A percentile compares a stretch with the other conserved stretches of the same genome.
These are phyloP conservation scores for Tuber brumale DNA, from an alignment of 495 filamentous ascomycete genomes.

Conservation along the genomic window DNA sequence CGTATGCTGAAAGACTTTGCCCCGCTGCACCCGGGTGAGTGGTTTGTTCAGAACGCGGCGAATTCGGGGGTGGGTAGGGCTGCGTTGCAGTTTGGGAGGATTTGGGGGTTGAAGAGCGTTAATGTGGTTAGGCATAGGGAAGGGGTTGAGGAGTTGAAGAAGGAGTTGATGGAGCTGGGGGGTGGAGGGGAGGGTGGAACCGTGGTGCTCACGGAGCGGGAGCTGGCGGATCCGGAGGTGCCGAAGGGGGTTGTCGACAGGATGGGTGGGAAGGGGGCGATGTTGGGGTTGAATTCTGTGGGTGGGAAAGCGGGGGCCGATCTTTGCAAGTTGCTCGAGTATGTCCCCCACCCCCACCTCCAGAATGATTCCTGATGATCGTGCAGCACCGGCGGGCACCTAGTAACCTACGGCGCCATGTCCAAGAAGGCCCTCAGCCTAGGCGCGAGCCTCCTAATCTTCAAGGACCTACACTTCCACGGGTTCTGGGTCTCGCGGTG, in stretches of 20 bases:
- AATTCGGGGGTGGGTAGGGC: conserved; percentile 86
- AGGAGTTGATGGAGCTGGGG: conserved; percentile 62
- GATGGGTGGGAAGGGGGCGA: conserved; percentile 59
- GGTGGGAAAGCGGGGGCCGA: conserved; percentile 75
- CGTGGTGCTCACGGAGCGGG: conserved; percentile 72
- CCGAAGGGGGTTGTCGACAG: conserved; percentile 55
- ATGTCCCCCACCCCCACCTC: neutral
- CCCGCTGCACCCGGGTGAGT: conserved; percentile 60
- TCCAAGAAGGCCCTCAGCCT: conserved; percentile 70
- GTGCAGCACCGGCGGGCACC: conserved; percentile 53
- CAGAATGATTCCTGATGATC: neutral
- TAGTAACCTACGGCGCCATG: conserved; percentile 97
- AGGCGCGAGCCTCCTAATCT: conserved; percentile 75
- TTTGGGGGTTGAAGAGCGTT: conserved; percentile 82
- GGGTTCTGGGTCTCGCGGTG: conserved; percentile 94
- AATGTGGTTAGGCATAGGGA: conserved; percentile 72
- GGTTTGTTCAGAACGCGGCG: conserved; percentile 95
- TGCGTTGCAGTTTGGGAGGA: conserved; percentile 71
- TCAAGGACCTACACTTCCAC: conserved; percentile 76
- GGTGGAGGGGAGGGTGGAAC: conserved; percentile 53
- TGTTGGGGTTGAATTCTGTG: conserved; percentile 84
- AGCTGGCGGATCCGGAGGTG: conserved; percentile 60
- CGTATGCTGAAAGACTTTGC: conserved; percentile 84
- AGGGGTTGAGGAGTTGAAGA: conserved; percentile 57
- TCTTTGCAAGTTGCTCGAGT: conserved; percentile 59